Evolutionary conservation across 1,284 basidiomycete genomes (phyloP), one percentile per base, ranked within the genome.

Genomic region (Ceratobasidium sp.): DNA sequence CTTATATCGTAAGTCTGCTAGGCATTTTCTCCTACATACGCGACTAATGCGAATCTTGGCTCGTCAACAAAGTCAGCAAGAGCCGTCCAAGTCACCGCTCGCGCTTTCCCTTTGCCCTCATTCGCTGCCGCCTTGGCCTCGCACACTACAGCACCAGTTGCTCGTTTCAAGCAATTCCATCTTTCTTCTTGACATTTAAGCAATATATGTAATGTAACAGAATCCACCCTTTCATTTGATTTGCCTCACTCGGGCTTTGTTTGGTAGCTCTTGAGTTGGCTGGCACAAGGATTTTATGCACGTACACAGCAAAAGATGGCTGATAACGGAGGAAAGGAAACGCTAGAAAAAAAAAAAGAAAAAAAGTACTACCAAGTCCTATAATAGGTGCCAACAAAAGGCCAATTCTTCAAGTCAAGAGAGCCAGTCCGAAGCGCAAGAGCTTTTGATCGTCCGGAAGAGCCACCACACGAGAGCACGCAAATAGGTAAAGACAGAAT

Each of bases 201-300:
- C 65, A 69, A 39, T 54, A 68, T 69, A 69, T 69, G 65, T 69
- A 69, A 69, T 69, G 65, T 69, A 69, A 69, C 65, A 54, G 39
- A 69, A 58, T 69, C 41, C 65, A 69, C 37, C 29, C 65, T 58
- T 24, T 66, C 64, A 53, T 66, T 53, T 64, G 27, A 49, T 66
- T 46, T 41, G 65, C 24, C 31, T 27, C 27, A 22, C 22, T 51
- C 22, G 3, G 51, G 51, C 51, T 24, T 58, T 31, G 54, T 58
- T 19, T 31, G 11, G 31, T 31, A 61, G 31, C 16, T 61, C 22
- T 39, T 22, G 11, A 56, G 27, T 22, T 31, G 27, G 37, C 58
- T 41, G 31, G 58, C 31, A 34, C 54, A 58, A 37, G 54, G n/a
- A 58, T 27, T 31, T 58, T 58, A 58, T 58, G 54, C 54, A 51